Evolutionary conservation across 108 stramenopile genomes (phyloP), one percentile per base, ranked within the genome.

Genomic region (Cyclostephanos invisitatus): DNA sequence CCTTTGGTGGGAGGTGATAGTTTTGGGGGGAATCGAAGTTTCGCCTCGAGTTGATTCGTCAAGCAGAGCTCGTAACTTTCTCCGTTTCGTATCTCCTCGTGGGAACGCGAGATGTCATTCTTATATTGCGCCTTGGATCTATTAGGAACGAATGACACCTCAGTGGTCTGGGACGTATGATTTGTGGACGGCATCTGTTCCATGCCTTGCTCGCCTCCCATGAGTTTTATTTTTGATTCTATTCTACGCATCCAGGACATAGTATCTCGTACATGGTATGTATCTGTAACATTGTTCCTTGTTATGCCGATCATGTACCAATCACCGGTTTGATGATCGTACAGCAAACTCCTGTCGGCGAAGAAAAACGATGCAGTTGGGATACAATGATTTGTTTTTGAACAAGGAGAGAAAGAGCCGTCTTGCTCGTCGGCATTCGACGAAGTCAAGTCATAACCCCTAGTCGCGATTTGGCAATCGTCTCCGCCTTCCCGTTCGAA

Each of bases 21-120:
- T 11, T 55, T 38, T 35, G 18, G 36, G 42, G 64, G 84, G 12
- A 63, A 18, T 3, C 66, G 36, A 40, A 70, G 9, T 38, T 50
- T 68, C 12, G 89, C 85, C 62, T 88, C 81, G 14, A 96, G 54
- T 59, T 95, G 87, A 70, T 92, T 96, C 24, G 97, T 98, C 15
- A 98, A 70, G 69, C 97, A 98, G n/a, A 96, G 63, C 68, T 98
- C 96, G 66, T 98, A 98, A 50, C 91, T 91, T 58, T 96, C 95
- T 5, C 97, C 97, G 25, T 73, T 81, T 27, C 83, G 71, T 42
- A 98, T 98, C 65, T 88, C 70, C 71, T 91, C 82, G 27, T 91
- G 89, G 36, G 90, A 94, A 18, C 75, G 67, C 12, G 70, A 70
- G 66, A 94, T 85, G 75, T 91, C 89, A 11, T 47, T 24, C 62